Evolutionary conservation across 164 flowering plant genomes (phyloP).

Genomic region (Chimonanthus salicifolius): DNA sequence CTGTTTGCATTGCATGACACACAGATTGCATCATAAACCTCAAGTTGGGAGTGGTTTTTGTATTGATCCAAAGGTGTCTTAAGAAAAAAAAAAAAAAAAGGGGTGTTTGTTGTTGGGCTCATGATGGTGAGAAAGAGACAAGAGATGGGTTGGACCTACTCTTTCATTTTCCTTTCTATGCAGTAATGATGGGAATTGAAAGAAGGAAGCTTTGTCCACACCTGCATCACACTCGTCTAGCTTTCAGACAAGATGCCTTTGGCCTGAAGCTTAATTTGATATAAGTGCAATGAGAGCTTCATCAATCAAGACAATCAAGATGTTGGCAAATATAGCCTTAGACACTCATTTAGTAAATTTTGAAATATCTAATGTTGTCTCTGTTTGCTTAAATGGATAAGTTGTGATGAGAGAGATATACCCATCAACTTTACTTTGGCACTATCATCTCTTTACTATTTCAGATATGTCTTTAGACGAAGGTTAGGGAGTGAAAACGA

Average conservation of each 20-base stretch:
- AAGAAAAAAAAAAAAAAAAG: neutral
- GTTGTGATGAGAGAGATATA: too few species aligned
- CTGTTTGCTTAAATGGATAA: neutral
- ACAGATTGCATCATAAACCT: slow-evolving; percentile 2
- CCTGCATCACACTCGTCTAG: neutral
- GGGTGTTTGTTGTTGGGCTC: slow-evolving; percentile 11
- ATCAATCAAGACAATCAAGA: slow-evolving; percentile 3
- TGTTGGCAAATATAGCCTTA: neutral
- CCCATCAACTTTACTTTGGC: too few species aligned
- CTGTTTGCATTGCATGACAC: neutral
- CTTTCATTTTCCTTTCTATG: slow-evolving; percentile 14
- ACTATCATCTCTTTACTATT: too few species aligned
- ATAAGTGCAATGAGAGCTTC: neutral
- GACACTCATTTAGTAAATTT: neutral
- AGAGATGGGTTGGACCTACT: slow-evolving; percentile 19
- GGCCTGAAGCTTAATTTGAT: slow-evolving; percentile 2
- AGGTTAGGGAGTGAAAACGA: too few species aligned
- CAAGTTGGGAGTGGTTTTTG: neutral
- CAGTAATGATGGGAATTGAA: slow-evolving; percentile 18
- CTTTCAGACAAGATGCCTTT: neutral
- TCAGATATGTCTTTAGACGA: too few species aligned
- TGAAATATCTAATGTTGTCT: neutral
- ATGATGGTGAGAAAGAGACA: slow-evolving; percentile 14
- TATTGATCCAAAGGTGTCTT: neutral
- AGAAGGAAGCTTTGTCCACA: slow-evolving; percentile 6